phyloP scores from a whole-genome alignment of 2,329 filamentous ascomycete species.

The Fusarium secorum region DNA sequence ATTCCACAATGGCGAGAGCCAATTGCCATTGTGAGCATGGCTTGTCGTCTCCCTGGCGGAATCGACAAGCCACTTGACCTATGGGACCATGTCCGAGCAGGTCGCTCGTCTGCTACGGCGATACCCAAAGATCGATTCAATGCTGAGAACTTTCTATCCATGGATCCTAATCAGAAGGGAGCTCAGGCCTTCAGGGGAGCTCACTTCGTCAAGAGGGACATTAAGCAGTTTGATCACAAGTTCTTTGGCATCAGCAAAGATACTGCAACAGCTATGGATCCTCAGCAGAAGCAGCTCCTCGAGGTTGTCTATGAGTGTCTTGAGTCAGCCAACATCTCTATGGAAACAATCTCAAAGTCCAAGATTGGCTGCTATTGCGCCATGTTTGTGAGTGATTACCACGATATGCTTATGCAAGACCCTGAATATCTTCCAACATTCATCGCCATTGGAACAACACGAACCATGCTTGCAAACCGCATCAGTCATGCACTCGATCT shows the following conservation, averaged over 20 bases:
- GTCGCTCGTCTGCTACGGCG: constrained; percentile 30
- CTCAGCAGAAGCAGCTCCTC: constrained; percentile 37
- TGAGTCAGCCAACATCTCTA: constrained; percentile 37
- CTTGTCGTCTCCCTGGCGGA: constrained; percentile 37
- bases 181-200: constrained; percentile 36
- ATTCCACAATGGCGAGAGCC: constrained; percentile 37
- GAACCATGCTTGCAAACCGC: constrained; percentile 39
- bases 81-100: constrained; percentile 37
- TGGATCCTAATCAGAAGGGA: constrained; percentile 38
- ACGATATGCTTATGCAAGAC: constrained; percentile 39
- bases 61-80: constrained; percentile 38
- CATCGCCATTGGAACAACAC: constrained; percentile 39
- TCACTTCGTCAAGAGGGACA: constrained; percentile 36
- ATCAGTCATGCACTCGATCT: constrained; percentile 39
- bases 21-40: constrained; percentile 38
- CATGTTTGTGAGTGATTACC: constrained; percentile 38
- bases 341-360: constrained; percentile 34
- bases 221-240: constrained; percentile 40
- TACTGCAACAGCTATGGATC: constrained; percentile 39
- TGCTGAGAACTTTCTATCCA: constrained; percentile 37
- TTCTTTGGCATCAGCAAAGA: constrained; percentile 41
- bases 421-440: constrained; percentile 39
- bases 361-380: constrained; percentile 40
- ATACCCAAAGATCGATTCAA: constrained; percentile 39
- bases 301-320: constrained; percentile 39